Evolutionary conservation across 306 rosid species (phyloP).

Genomic region (Gastrolobium villosum): DNA sequence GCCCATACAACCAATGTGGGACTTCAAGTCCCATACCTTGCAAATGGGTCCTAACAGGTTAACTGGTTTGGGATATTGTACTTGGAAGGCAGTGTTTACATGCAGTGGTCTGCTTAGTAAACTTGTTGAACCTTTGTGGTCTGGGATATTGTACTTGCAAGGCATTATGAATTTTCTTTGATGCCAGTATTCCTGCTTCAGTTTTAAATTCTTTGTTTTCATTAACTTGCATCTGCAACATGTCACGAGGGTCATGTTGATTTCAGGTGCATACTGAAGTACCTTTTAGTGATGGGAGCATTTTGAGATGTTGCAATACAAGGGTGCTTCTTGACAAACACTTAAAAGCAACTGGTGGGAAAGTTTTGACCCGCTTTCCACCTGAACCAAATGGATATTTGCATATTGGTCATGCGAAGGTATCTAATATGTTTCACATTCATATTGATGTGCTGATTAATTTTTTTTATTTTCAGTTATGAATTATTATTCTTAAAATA

Average conservation of each 20-base stretch:
- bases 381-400: constrained; percentile 99
- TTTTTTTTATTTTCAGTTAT: neutral
- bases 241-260: constrained; percentile 37
- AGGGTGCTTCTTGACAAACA: constrained; percentile 86
- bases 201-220: neutral
- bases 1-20: too few relatives aligned
- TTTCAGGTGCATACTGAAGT: constrained; percentile 95
- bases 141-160: constrained; percentile 32
- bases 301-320: constrained; percentile 88
- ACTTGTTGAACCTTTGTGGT: neutral
- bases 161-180: constrained; percentile 34
- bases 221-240: constrained; percentile 28
- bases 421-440: constrained; percentile 37
- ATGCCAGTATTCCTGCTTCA: constrained; percentile 18
- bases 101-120: neutral
- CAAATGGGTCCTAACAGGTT: too few relatives aligned
- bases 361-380: constrained; percentile 94
- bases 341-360: constrained; percentile 72
- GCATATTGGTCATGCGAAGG: constrained; percentile 99
- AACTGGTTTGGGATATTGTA: too few relatives aligned
- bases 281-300: constrained; percentile 83
- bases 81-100: neutral
- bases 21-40: too few relatives aligned
- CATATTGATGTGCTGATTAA: constrained; percentile 19
- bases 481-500: constrained; percentile 3